A percentile compares a stretch with the other conserved stretches of the same genome.
Conservation (phyloP, 495 filamentous ascomycete species). For the Neurospora sp. region DNA sequence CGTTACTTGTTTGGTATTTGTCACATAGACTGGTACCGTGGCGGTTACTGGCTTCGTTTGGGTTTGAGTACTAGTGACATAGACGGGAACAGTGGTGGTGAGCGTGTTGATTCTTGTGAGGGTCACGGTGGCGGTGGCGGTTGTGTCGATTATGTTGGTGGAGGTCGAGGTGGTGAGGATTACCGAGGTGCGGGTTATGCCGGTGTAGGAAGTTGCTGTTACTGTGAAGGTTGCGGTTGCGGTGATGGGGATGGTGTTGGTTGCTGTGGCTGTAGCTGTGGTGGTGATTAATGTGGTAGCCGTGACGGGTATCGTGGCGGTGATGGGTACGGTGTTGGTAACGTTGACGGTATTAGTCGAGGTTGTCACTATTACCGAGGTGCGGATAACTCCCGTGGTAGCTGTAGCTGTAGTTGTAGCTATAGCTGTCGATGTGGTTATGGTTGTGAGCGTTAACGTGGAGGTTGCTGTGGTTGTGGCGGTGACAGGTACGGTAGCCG, state of each 20-base stretch:
- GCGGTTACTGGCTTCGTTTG: background rate
- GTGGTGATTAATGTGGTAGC: background rate
- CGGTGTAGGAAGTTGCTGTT: slow-evolving; percentile 1
- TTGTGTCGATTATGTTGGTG: slow-evolving; percentile 3
- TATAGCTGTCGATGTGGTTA: background rate
- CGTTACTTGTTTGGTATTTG: background rate
- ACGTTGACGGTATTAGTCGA: background rate
- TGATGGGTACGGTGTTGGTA: background rate
- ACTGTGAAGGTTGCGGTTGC: slow-evolving; percentile 1
- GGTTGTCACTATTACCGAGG: background rate
- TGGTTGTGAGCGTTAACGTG: slow-evolving; percentile 3
- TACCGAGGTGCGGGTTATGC: slow-evolving; percentile 2
- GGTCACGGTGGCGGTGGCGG: slow-evolving; percentile 6
- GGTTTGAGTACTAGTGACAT: background rate
- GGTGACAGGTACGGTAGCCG: background rate
- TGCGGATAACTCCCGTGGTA: background rate
- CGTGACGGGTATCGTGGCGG: background rate
- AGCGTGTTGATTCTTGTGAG: slow-evolving; percentile 4
- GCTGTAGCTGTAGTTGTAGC: background rate
- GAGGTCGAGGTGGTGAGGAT: slow-evolving; percentile 1
- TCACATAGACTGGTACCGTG: background rate
- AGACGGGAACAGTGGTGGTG: background rate
- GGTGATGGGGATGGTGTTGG: slow-evolving; percentile 6
- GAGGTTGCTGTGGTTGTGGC: background rate
- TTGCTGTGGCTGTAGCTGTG: background rate